Base-by-base conservation (phyloP, 441 rosid species). In the Codiaeum variegatum region DNA sequence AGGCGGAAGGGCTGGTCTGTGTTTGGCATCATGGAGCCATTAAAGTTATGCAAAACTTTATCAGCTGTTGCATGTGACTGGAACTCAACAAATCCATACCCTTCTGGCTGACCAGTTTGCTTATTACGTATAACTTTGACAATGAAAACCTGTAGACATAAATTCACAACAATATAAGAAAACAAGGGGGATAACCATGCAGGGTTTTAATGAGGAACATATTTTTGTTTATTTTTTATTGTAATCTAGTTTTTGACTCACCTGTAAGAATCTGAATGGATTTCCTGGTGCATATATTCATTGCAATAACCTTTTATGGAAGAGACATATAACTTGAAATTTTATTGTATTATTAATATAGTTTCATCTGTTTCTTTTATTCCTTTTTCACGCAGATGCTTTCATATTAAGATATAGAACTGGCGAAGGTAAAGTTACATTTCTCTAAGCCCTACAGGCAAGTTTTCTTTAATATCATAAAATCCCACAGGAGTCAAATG, bases 31-130 rank as follows among this genome's bases (percentile, higher is more conserved):
- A 82, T 36, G 34, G 80, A 73, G 71, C 88, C 87, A 46, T 82
- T 78, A 66, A 84, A 91, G 69, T 78, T 86, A 75, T 91, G 93
- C 70, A 91, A 80, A 74, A 90, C 91, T 81, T 94, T 91, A 59
- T 92, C 98, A 54, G 98, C 98, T n/a, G 87, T 79, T 24, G 85
- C 87, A 75, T 90, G 99, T 42, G 94, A 78, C 69, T 66, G 73
- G 77, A 94, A 94, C 76, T 94, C 99, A 67, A 92, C 88, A 69
- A 92, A 94, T 71, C 99, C 99, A 69, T 94, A 94, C 24, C 98
- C 99, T 81, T 91, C 97, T 19, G 93, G 89, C 44, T 86, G 84
- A 76, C 93, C 92, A 58, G 88, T 90, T 73, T 88, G 96, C 91
- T 91, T 94, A 71, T 94, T 92, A 70, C 99, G 91, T 63, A 92